phyloP scores from a whole-genome alignment of 2,329 filamentous ascomycete genomes.

The Epicoccum sorghinum region DNA sequence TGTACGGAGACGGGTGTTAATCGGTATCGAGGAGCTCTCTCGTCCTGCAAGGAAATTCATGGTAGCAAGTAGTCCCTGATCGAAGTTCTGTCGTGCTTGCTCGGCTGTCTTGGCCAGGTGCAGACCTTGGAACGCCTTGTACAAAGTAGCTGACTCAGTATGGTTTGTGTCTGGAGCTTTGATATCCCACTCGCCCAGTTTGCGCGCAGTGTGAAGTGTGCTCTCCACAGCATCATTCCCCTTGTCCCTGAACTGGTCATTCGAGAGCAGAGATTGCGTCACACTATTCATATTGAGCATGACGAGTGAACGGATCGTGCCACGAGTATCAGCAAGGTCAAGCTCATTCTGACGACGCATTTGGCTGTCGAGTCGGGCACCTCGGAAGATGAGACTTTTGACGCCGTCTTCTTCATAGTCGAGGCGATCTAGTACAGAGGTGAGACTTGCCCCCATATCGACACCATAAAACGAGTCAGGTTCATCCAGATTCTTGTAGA shows the following conservation, averaged over 20 bases:
- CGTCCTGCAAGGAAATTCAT: slow-evolving; percentile 46
- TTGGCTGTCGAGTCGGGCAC: slow-evolving; percentile 87
- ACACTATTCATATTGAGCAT: slow-evolving; percentile 84
- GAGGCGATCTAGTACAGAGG: slow-evolving; percentile 78
- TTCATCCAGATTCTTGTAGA: slow-evolving; percentile 93
- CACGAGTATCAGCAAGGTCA: slow-evolving; percentile 66
- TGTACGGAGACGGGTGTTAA: slow-evolving; percentile 37
- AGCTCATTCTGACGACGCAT: slow-evolving; percentile 66
- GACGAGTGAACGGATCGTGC: slow-evolving; percentile 77
- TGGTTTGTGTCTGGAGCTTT: slow-evolving; percentile 69
- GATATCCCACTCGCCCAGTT: slow-evolving; percentile 90
- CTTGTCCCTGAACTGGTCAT: slow-evolving; percentile 65
- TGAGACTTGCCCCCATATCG: slow-evolving; percentile 75
- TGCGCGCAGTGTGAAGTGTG: slow-evolving; percentile 79
- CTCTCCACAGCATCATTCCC: slow-evolving; percentile 68
- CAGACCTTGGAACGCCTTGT: slow-evolving; percentile 80
- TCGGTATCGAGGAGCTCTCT: slow-evolving; percentile 31
- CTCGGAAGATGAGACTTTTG: slow-evolving; percentile 87
- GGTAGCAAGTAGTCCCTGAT: slow-evolving; percentile 63
- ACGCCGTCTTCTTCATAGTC: slow-evolving; percentile 88
- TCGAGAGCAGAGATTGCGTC: slow-evolving; percentile 77
- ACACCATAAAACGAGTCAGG: slow-evolving; percentile 96
- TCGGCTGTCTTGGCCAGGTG: slow-evolving; percentile 66
- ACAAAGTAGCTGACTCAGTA: slow-evolving; percentile 72
- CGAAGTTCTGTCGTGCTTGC: slow-evolving; percentile 63